phyloP scores from a whole-genome alignment of 208 protist species.

The Phytomonas sp. region DNA sequence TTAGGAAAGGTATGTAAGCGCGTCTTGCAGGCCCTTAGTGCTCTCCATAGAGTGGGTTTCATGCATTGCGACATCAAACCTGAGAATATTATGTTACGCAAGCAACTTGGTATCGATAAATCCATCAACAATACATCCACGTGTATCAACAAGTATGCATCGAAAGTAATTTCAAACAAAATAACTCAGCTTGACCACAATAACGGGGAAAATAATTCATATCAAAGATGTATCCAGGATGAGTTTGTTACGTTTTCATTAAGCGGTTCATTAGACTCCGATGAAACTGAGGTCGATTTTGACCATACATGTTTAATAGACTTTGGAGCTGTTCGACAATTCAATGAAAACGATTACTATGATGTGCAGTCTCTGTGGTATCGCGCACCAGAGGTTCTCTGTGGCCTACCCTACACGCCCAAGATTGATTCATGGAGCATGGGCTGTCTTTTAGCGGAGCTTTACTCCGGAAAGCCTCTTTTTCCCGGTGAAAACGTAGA shows the following conservation, averaged over 20 bases:
- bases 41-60: slow-evolving; percentile 56
- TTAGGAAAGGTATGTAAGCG: slow-evolving; percentile 40
- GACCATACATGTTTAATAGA: slow-evolving; percentile 90
- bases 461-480: slow-evolving; percentile 88
- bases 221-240: slow-evolving; percentile 9
- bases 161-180: slow-evolving; percentile 7
- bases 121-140: background rate
- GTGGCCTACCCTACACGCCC: slow-evolving; percentile 85
- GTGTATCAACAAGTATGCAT: background rate
- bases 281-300: slow-evolving; percentile 11
- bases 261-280: background rate
- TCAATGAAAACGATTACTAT: slow-evolving; percentile 92
- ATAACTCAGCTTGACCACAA: slow-evolving; percentile 11
- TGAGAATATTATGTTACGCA: slow-evolving; percentile 90
- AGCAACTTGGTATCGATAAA: background rate
- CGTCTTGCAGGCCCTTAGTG: slow-evolving; percentile 40
- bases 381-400: slow-evolving; percentile 87
- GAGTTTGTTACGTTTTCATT: slow-evolving; percentile 8
- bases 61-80: slow-evolving; percentile 98
- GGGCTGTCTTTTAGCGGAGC: slow-evolving; percentile 88
- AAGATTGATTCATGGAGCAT: slow-evolving; percentile 90
- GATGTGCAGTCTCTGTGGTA: slow-evolving; percentile 95
- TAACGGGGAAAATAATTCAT: background rate
- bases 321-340: slow-evolving; percentile 95
- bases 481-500: slow-evolving; percentile 88